Percentiles rank a stretch among this genome's conserved stretches.
Evolutionary conservation across 164 flowering plant genomes (phyloP).

Genomic region (Echeveria elegans): DNA sequence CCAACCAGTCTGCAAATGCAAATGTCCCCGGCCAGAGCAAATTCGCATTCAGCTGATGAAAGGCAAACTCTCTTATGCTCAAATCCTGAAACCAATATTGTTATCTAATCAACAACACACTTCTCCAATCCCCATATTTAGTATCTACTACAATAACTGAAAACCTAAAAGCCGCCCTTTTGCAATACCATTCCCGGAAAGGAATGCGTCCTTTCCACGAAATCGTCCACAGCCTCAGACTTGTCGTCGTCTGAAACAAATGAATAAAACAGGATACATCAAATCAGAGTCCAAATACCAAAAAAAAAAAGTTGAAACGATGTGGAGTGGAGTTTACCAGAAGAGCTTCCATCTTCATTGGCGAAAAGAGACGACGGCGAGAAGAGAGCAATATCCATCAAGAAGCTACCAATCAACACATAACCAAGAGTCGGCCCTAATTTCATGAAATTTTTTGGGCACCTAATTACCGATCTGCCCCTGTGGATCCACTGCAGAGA

Average conservation of each 20-base stretch:
- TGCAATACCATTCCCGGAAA: constrained; percentile 72
- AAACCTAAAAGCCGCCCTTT: neutral
- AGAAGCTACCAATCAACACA: no score
- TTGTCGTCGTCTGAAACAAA: no score
- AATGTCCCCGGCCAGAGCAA: constrained; percentile 97
- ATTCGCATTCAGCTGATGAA: constrained; percentile 92
- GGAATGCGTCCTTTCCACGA: constrained; percentile 59
- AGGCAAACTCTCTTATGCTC: constrained; percentile 70
- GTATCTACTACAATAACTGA: no score
- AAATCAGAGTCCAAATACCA: no score
- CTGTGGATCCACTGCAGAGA: no score
- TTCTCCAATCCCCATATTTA: no score
- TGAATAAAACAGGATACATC: no score
- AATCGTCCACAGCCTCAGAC: constrained; percentile 31
- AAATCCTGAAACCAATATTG: constrained; percentile 82
- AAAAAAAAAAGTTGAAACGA: no score
- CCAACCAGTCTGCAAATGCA: constrained; percentile 86
- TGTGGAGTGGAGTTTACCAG: constrained; percentile 29
- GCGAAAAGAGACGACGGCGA: constrained; percentile 81
- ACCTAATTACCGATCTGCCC: no score
- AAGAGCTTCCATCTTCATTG: constrained; percentile 28
- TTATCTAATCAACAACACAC: no score
- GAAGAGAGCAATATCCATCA: constrained; percentile 88
- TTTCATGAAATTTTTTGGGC: no score
- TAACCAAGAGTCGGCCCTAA: no score